phyloP scores from a whole-genome alignment of 2,329 filamentous ascomycete genomes.

The Aureobasidium sp. region DNA sequence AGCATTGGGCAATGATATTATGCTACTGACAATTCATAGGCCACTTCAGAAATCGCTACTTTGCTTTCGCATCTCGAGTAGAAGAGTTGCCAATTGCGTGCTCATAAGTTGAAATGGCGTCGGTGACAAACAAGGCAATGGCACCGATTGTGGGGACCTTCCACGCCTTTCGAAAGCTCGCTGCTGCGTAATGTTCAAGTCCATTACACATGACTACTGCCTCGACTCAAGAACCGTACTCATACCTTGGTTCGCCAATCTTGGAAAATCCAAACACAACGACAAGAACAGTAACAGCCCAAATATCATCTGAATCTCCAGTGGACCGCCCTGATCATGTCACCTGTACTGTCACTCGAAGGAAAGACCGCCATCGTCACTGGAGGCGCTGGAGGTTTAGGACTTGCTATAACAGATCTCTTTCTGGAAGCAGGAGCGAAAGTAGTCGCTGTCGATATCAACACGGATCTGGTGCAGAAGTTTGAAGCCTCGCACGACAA shows the following conservation, averaged over 20 bases:
- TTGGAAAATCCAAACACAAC: not conserved
- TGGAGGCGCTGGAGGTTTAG: slow-evolving; percentile 26
- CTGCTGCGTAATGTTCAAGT: not conserved
- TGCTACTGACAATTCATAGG: not conserved
- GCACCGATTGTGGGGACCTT: not conserved
- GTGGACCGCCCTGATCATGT: not conserved
- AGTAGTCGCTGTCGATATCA: slow-evolving; percentile 29
- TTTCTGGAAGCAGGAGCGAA: slow-evolving; percentile 26
- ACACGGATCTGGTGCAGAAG: slow-evolving; percentile 21
- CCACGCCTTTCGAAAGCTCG: not conserved
- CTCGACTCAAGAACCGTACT: not conserved
- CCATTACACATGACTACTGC: not conserved
- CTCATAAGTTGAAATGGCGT: not conserved
- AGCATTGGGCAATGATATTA: not conserved
- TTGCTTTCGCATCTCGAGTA: not conserved
- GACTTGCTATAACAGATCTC: slow-evolving; percentile 24
- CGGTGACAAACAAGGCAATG: not conserved
- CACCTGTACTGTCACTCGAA: not conserved
- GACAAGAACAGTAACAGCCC: not conserved
- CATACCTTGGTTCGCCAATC: not conserved
- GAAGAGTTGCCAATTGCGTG: not conserved
- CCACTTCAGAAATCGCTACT: not conserved
- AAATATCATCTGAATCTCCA: not conserved
- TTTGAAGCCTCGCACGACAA: slow-evolving; percentile 19
- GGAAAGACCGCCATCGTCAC: slow-evolving; percentile 26